Conservation (phyloP, 192 early-diverging fungal species). For the Backusella tuberculispora region DNA sequence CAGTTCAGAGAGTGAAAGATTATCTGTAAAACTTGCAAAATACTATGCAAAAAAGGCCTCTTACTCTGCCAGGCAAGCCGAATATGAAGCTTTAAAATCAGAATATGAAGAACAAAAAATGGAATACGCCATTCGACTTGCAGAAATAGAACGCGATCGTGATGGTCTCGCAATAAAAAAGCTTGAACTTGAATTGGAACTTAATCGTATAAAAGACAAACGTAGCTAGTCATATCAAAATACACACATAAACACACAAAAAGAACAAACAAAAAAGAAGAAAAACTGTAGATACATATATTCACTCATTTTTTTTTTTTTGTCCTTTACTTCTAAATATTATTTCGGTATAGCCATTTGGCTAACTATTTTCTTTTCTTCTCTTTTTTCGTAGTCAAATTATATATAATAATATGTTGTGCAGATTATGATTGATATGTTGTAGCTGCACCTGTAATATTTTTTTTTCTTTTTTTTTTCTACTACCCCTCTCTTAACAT, state of each 20-base stretch:
- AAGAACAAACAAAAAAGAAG: neutral
- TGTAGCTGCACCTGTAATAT: neutral
- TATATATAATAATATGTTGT: neutral
- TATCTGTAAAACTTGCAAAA: neutral
- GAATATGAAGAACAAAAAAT: conserved; percentile 16
- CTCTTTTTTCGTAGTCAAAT: neutral
- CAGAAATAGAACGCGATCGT: conserved; percentile 16
- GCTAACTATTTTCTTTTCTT: neutral
- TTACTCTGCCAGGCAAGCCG: conserved; percentile 7
- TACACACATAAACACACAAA: neutral
- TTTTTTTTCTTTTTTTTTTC: neutral
- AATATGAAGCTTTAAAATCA: neutral
- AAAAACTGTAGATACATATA: conserved; percentile 2
- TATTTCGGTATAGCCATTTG: neutral
- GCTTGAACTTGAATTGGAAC: conserved; percentile 16
- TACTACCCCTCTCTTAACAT: neutral
- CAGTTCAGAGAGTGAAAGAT: neutral
- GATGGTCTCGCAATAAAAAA: conserved; percentile 10
- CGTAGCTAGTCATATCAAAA: neutral
- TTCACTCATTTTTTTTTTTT: conserved; percentile 3
- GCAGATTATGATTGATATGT: neutral
- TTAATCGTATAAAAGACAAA: conserved; percentile 4
- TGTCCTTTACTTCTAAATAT: conserved; percentile 4
- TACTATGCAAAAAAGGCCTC: neutral
- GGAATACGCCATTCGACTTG: conserved; percentile 7